Evolutionary conservation across 2,329 filamentous ascomycete genomes (phyloP).

Genomic region (Calonectria naviculata): DNA sequence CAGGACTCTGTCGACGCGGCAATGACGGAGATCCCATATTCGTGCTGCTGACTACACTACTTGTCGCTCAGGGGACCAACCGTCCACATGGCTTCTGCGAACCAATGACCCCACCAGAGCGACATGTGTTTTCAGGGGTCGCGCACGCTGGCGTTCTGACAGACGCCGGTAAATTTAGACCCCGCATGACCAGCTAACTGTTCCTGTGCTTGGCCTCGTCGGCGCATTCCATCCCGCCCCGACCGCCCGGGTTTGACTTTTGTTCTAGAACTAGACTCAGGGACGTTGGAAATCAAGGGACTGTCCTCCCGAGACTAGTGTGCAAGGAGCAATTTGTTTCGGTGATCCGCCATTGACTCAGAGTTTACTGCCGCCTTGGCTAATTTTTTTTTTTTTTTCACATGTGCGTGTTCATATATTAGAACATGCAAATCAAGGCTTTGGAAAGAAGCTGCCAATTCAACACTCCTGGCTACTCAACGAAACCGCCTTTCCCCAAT

Average conservation of each 20-base stretch:
- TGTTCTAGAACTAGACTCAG: neutral
- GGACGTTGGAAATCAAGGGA: neutral
- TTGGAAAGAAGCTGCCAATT: too few relatives aligned
- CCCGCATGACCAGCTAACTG: neutral
- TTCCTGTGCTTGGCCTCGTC: neutral
- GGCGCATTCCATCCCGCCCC: neutral
- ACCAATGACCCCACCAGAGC: neutral
- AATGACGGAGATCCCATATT: constrained; percentile 3
- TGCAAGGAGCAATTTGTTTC: neutral
- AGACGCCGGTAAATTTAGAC: neutral
- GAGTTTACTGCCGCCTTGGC: neutral
- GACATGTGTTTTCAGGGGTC: constrained; percentile 1
- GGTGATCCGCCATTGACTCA: neutral
- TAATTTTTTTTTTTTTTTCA: neutral
- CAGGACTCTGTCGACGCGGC: neutral
- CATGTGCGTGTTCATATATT: too few relatives aligned
- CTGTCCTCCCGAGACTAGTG: neutral
- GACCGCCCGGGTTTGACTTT: neutral
- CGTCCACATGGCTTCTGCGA: neutral
- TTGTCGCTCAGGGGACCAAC: neutral
- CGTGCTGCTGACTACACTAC: neutral
- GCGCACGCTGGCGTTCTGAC: neutral
- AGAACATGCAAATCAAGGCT: too few relatives aligned
- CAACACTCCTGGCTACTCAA: too few relatives aligned
- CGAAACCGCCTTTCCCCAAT: too few relatives aligned